Conservation (phyloP, 371 early-diverging fungal species). For the Mortierella sp. region DNA sequence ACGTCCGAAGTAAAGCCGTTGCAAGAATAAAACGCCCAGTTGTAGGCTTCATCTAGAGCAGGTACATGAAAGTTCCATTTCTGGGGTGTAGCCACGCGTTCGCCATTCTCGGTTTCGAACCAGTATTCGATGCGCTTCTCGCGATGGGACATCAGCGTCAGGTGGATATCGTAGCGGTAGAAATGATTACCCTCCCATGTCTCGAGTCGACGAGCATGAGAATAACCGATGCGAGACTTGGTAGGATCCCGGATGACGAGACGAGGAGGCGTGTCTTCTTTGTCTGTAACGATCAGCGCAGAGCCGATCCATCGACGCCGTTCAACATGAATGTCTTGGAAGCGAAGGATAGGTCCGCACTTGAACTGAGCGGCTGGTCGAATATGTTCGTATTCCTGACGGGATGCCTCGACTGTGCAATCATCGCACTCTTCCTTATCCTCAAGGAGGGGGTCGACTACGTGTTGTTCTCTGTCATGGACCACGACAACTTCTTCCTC, state of each 20-base stretch:
- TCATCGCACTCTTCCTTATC: constrained; percentile 42
- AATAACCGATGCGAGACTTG: constrained; percentile 34
- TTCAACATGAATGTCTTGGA: constrained; percentile 32
- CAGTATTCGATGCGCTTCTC: constrained; percentile 53
- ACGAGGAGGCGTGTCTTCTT: constrained; percentile 27
- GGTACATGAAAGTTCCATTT: constrained; percentile 53
- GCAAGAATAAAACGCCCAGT: constrained; percentile 54
- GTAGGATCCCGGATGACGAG: constrained; percentile 46
- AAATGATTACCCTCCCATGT: constrained; percentile 48
- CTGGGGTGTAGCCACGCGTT: constrained; percentile 18
- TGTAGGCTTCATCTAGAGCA: constrained; percentile 44
- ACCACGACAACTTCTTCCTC: constrained; percentile 14
- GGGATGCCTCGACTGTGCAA: constrained; percentile 20
- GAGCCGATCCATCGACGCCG: constrained; percentile 48
- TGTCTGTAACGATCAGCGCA: constrained; percentile 47
- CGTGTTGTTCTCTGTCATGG: constrained; percentile 15
- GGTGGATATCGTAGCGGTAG: constrained; percentile 45
- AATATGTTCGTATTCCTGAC: constrained; percentile 38
- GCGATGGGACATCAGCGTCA: constrained; percentile 35
- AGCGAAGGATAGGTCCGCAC: constrained; percentile 46
- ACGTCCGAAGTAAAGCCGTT: constrained; percentile 54
- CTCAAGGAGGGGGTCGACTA: constrained; percentile 33
- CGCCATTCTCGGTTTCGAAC: constrained; percentile 45
- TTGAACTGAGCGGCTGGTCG: constrained; percentile 40
- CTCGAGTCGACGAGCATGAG: constrained; percentile 28